A percentile compares a stretch with the other conserved stretches of the same genome.
Conservation (phyloP, 139 green algal species). For the Chlorokybus atmophyticus region DNA sequence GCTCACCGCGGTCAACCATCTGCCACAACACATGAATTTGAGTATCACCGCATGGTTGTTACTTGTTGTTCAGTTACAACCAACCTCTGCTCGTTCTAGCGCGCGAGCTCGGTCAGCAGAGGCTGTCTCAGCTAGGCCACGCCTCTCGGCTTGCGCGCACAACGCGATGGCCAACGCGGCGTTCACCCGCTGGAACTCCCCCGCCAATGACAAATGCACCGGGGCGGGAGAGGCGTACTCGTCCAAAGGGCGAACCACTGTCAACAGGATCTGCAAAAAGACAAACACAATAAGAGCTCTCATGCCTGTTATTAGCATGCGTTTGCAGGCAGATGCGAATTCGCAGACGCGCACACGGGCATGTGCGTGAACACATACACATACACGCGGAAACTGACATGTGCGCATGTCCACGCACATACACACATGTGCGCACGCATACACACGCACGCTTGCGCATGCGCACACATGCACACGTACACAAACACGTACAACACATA, state of each 20-base stretch:
- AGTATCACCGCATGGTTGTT: no score
- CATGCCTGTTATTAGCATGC: background rate
- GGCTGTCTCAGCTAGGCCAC: background rate
- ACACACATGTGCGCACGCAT: no score
- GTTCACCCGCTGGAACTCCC: conserved; percentile 77
- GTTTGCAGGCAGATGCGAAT: no score
- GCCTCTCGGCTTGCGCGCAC: conserved; percentile 10
- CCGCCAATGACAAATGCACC: conserved; percentile 52
- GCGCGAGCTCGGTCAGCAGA: background rate
- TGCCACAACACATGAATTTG: no score
- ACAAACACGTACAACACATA: no score
- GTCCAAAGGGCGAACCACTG: conserved; percentile 10
- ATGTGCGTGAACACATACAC: no score
- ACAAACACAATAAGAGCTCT: background rate
- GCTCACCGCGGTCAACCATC: background rate
- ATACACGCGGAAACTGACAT: no score
- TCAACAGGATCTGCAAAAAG: conserved; percentile 13
- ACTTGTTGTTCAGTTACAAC: no score
- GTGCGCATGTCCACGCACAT: no score
- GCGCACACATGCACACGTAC: no score
- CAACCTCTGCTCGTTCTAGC: background rate
- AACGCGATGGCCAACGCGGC: conserved; percentile 63
- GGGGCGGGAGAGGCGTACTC: background rate
- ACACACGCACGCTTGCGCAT: no score
- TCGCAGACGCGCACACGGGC: no score